Evolutionary conservation across 148 eudicot species (phyloP).

Genomic region (Selenicereus undatus): DNA sequence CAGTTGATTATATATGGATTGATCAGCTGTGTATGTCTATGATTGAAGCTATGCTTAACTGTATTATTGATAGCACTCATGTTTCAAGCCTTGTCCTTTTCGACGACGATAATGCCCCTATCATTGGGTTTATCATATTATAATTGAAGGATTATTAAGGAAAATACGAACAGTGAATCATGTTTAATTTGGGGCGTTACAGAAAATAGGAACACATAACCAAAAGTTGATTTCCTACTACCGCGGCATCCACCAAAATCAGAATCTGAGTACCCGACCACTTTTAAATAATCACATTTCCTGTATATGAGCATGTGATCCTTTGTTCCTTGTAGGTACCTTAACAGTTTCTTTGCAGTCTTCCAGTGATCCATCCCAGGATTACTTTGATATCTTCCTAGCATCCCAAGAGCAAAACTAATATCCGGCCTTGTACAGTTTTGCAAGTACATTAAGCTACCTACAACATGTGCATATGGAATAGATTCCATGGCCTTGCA

Average conservation of each 20-base stretch:
- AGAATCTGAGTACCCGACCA: neutral
- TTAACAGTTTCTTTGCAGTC: conserved; percentile 9
- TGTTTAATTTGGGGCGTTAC: no score
- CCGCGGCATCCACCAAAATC: neutral
- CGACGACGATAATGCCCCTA: no score
- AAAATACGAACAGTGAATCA: no score
- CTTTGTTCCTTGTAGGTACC: conserved; percentile 14
- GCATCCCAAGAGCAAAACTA: conserved; percentile 4
- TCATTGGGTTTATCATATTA: no score
- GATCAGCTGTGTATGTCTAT: no score
- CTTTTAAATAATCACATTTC: neutral
- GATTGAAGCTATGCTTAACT: no score
- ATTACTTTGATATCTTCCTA: conserved; percentile 14
- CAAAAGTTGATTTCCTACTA: no score
- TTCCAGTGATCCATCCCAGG: conserved; percentile 3
- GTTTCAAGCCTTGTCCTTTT: no score
- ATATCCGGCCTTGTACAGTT: neutral
- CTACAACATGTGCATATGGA: neutral
- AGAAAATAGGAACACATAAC: no score
- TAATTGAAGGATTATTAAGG: no score
- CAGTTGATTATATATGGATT: no score
- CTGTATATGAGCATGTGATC: conserved; percentile 1
- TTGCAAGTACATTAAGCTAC: neutral
- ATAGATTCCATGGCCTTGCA: neutral
- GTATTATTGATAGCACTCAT: no score